Evolutionary conservation across 805 yeast species (phyloP).

Genomic region (Teunomyces lycoperdinae): DNA sequence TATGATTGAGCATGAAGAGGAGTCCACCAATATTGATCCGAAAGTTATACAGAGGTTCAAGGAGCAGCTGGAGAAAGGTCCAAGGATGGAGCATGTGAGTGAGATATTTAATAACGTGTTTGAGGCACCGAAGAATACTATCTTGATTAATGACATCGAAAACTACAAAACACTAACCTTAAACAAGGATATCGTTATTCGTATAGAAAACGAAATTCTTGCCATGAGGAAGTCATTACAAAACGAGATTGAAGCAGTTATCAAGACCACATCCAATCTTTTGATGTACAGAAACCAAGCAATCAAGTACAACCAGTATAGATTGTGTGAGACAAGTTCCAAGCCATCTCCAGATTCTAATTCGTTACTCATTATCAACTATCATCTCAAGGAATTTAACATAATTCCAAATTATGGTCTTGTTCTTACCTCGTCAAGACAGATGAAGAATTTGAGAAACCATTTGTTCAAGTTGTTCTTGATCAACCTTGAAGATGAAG

Average conservation of each 20-base stretch:
- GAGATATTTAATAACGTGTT: constrained; percentile 17
- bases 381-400: constrained; percentile 30
- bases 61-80: background rate
- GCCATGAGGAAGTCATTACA: constrained; percentile 28
- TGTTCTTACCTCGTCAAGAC: constrained; percentile 20
- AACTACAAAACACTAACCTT: constrained; percentile 24
- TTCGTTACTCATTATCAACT: constrained; percentile 12
- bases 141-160: constrained; percentile 26
- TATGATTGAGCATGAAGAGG: constrained; percentile 22
- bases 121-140: constrained; percentile 24
- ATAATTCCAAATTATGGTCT: constrained; percentile 34
- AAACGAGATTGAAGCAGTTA: constrained; percentile 26
- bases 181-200: constrained; percentile 14
- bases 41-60: constrained; percentile 5
- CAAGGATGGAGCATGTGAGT: constrained; percentile 8
- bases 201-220: constrained; percentile 27
- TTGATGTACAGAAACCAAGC: constrained; percentile 22
- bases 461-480: constrained; percentile 37
- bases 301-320: constrained; percentile 30
- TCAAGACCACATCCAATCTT: constrained; percentile 20
- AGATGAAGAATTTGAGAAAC: constrained; percentile 21
- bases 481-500: constrained; percentile 36
- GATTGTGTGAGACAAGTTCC: constrained; percentile 23
- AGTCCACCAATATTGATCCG: constrained; percentile 19
- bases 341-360: constrained; percentile 5